Evolutionary conservation across 2,329 filamentous ascomycete genomes (phyloP).

Genomic region (Curvularia spicifera): DNA sequence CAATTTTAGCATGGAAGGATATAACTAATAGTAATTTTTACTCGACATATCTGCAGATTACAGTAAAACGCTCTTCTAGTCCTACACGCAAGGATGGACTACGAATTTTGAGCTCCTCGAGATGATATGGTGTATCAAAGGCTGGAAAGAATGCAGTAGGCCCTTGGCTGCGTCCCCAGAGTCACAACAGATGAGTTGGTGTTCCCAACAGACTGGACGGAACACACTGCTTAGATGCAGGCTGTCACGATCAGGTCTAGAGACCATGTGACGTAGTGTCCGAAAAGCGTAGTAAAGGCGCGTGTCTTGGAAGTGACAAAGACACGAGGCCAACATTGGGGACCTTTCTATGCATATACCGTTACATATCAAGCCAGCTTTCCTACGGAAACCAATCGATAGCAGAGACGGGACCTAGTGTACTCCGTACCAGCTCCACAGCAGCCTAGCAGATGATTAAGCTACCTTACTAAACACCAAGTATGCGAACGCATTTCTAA

Average conservation of each 20-base stretch:
- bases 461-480: conserved; percentile 1
- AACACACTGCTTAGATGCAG: too few relatives aligned
- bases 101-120: background rate
- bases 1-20: background rate
- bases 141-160: background rate
- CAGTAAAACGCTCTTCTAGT: background rate
- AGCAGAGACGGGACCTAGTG: background rate
- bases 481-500: background rate
- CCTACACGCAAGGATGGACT: background rate
- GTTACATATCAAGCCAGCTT: background rate
- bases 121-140: background rate
- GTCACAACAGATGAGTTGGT: too few relatives aligned
- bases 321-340: background rate
- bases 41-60: background rate
- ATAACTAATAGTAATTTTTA: background rate
- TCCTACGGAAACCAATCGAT: background rate
- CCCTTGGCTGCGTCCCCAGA: background rate
- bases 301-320: background rate
- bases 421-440: background rate
- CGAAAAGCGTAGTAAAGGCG: background rate
- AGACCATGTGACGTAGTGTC: background rate
- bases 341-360: background rate
- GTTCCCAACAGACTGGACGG: background rate
- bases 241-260: background rate
- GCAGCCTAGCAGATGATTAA: conserved; percentile 1